A percentile compares a stretch with the other conserved stretches of the same genome.
Evolutionary conservation across 2,329 filamentous ascomycete genomes (phyloP).

Genomic region (Alternaria angustiovoidea): DNA sequence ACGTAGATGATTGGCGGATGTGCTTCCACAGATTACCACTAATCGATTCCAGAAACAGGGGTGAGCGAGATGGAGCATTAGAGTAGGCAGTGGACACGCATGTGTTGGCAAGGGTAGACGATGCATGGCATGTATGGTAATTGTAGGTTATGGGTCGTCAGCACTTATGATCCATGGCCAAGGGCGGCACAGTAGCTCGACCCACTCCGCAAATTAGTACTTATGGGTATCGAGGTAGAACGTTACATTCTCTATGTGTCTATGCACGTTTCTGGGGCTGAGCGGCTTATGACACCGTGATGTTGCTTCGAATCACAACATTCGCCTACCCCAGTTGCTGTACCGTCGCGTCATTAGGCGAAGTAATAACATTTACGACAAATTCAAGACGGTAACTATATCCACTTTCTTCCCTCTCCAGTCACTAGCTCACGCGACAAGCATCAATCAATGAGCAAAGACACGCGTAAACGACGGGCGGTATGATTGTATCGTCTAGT

Average conservation of each 20-base stretch:
- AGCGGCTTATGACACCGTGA: background rate
- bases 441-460: background rate
- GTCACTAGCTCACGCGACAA: background rate
- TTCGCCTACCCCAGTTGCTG: conserved; percentile 11
- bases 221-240: background rate
- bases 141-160: background rate
- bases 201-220: background rate
- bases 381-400: background rate
- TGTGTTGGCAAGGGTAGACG: conserved; percentile 18
- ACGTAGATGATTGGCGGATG: background rate
- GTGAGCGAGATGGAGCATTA: conserved; percentile 21
- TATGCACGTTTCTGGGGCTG: background rate
- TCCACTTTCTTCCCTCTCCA: background rate
- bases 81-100: conserved; percentile 2
- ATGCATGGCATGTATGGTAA: background rate
- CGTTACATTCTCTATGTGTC: background rate
- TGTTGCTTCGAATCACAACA: conserved; percentile 4
- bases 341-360: conserved; percentile 4
- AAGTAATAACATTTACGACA: background rate
- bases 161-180: background rate
- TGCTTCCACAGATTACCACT: background rate
- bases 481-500: background rate
- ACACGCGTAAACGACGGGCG: background rate
- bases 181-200: background rate
- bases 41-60: conserved; percentile 20